phyloP scores from a whole-genome alignment of 352 stramenopile genomes.

The Phytophthora citrophthora region DNA sequence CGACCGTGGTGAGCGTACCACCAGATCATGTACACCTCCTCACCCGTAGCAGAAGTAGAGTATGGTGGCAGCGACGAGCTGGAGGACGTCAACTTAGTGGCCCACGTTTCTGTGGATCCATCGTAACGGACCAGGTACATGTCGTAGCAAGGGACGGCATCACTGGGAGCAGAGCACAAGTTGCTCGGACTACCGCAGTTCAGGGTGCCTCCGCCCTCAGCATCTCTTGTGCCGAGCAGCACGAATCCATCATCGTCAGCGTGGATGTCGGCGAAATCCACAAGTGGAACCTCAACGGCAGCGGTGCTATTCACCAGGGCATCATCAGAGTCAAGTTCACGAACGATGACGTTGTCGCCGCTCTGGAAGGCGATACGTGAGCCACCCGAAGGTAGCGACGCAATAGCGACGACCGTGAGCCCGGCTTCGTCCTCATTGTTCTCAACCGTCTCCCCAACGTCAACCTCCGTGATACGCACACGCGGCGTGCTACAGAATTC shows the following conservation, averaged over 20 bases:
- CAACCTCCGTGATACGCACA: conserved; percentile 44
- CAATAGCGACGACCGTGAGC: conserved; percentile 55
- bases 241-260: conserved; percentile 61
- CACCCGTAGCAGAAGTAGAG: conserved; percentile 43
- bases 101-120: conserved; percentile 51
- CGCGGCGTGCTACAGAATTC: conserved; percentile 4
- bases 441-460: conserved; percentile 41
- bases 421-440: conserved; percentile 52
- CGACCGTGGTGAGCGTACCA: conserved; percentile 71
- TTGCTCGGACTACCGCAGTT: conserved; percentile 64
- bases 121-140: conserved; percentile 69
- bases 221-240: conserved; percentile 51
- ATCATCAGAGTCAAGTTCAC: conserved; percentile 53
- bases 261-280: conserved; percentile 65
- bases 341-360: conserved; percentile 47
- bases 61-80: conserved; percentile 59
- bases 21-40: conserved; percentile 69
- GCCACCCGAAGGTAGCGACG: conserved; percentile 46
- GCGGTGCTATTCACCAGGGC: conserved; percentile 39
- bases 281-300: conserved; percentile 34
- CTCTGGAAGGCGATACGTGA: conserved; percentile 62
- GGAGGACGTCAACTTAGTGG: conserved; percentile 62
- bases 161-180: conserved; percentile 45
- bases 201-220: conserved; percentile 52
- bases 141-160: conserved; percentile 52